Base-by-base conservation (phyloP, 225 moss, liverwort and hornwort species). In the Pleurozium schreberi region DNA sequence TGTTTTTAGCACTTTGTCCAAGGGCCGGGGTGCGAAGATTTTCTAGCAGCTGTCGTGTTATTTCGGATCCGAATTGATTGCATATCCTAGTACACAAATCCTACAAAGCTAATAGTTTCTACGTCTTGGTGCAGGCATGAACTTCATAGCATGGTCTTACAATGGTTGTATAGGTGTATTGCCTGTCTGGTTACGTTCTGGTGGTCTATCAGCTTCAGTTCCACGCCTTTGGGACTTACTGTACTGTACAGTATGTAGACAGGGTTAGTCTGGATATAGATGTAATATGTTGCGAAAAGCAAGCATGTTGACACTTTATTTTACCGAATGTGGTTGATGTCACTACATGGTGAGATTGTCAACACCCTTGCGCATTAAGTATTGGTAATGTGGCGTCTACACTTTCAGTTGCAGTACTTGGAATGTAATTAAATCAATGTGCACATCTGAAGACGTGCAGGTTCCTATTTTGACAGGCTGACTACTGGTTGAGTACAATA, bases 121-220 rank as follows among this genome's bases (percentile, higher is more conserved):
- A 79, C 88, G 66, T 83, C 86, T 70, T 91, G 83, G 47, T 91
- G 93, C 89, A 89, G 93, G 92, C 92, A 88, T 86, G 62, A 86
- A 71, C 43, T 71, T 43, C 88, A 43, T 86, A 88, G 79, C 62
- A 86, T 82, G 77, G 58, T 85, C 66, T 75, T 88, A 45, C 68
- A 85, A 68, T 88, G 85, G 73, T 83, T 91, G 57, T 81, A 45
- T 67, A 36, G 84, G 87, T 57, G 64, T 65, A 47, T 67, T 83
- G 53, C 43, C 27, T 67, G 77, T 84, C 58, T 86, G 61, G 36
- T 53, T 64, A 82, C 87, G 71, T 91, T 70, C 77, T 82, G 77
- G 78, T 83, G 40, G 47, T 80, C 69, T 70, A 81, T 85, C 70
- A 92, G 69, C 81, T 61, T 34, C 40, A 85, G 67, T 82, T 60